These are phyloP conservation scores for Nymphaea thermarum DNA, from an alignment of 164 flowering plant species.

Conservation along the genomic window DNA sequence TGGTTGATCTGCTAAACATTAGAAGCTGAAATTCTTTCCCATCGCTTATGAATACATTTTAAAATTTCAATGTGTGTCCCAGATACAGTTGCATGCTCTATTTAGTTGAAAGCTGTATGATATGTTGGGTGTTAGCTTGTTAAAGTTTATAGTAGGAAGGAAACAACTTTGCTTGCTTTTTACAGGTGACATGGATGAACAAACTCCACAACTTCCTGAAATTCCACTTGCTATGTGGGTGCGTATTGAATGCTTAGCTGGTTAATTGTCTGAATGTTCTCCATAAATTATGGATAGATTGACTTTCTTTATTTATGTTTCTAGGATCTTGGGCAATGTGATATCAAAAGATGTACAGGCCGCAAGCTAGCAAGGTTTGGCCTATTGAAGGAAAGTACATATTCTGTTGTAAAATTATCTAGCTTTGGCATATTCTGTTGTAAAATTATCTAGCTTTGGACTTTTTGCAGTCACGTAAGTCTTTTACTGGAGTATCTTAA, in stretches of 20 bases:
- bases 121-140: no score
- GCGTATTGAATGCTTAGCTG: conserved; percentile 11
- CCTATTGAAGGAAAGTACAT: conserved; percentile 67
- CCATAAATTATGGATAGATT: neutral
- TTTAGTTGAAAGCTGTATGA: no score
- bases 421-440: neutral
- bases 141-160: no score
- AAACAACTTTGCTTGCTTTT: conserved; percentile 1
- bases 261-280: neutral
- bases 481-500: no score
- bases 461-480: neutral
- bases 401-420: neutral
- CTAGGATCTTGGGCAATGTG: conserved; percentile 99
- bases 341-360: conserved; percentile 95
- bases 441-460: neutral
- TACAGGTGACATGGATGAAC: conserved; percentile 28
- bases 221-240: conserved; percentile 99
- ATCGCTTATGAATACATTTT: no score
- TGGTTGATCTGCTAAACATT: no score
- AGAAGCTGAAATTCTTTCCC: no score
- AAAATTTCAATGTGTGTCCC: no score
- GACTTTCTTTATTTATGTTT: conserved; percentile 6
- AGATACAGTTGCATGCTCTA: no score
- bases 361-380: conserved; percentile 92
- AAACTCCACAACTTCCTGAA: conserved; percentile 30